Evolutionary conservation across 1,139 yeast species (phyloP), one percentile per base, ranked within the genome.

Genomic region (Geotrichum citri-aurantii): DNA sequence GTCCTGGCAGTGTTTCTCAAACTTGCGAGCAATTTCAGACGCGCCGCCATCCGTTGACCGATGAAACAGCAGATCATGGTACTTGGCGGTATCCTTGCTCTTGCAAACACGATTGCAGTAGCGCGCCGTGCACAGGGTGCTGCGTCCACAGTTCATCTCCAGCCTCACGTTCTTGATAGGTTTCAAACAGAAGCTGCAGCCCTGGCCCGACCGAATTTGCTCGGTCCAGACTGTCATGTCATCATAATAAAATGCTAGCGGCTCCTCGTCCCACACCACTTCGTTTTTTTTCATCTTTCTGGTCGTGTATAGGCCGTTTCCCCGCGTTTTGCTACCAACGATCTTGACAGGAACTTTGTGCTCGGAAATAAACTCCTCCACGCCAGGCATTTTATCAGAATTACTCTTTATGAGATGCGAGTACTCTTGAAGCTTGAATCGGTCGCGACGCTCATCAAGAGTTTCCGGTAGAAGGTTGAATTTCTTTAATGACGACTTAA

Each of bases 151-250:
- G 42, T n/a, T 21, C 24, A 17, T 31, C 7, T 31, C 48, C 2
- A 17, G 26, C n/a, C 42, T 37, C 42, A 37, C 42, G 23, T 52
- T 52, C n/a, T 10, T n/a, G 31, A 52, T 29, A 10, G 21, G 46
- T 19, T 17, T 19, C 50, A 65, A 68, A 75, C 98, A 92, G 67
- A 81, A 80, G 1, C 92, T 78, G 71, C 98, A 92, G 3, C 92
- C 90, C 65, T 82, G 82, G 0, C 95, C 92, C 21, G 75, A 70
- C 56, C 81, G 79, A 5, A 37, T n/a, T 14, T 37, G 42, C 6
- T 37, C 42, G 19, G 42, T 37, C 42, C 42, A 37, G 6, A 37
- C 17, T n/a, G 42, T 37, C 5, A 37, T 2, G 6, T 37, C 42
- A n/a, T 37, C 42, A 37, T 37, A 37, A n/a, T 14, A 37, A n/a